Evolutionary conservation across 2,329 filamentous ascomycete species (phyloP).

Genomic region (Fusarium sp.): DNA sequence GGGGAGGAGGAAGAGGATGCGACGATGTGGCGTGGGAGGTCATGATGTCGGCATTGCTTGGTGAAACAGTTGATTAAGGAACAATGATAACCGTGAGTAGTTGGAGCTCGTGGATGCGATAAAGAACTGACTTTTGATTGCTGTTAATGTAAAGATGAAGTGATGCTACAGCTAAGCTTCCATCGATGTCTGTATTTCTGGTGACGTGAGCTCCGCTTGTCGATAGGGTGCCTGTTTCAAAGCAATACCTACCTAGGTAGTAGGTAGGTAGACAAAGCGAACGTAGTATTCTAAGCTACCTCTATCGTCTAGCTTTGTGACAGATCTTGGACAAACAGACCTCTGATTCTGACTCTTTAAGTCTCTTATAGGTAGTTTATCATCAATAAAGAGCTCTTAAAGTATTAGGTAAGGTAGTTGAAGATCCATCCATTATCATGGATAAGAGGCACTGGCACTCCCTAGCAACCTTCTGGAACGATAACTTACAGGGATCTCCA

Average conservation of each 20-base stretch:
- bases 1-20: constrained; percentile 52
- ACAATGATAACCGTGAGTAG: fast-evolving
- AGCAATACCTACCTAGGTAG: not conserved
- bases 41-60: constrained; percentile 46
- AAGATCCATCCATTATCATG: not conserved
- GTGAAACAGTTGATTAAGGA: not conserved
- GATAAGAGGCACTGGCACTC: not conserved
- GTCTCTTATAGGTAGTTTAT: not conserved
- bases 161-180: not conserved
- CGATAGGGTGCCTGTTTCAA: not conserved
- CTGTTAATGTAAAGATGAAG: constrained; percentile 8
- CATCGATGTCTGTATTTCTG: not conserved
- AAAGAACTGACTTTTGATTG: not conserved
- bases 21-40: constrained; percentile 35
- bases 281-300: not conserved
- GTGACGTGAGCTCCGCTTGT: constrained; percentile 29
- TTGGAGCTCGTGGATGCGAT: not conserved
- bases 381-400: not conserved
- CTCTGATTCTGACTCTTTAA: not conserved
- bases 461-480: constrained; percentile 28
- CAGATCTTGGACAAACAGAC: not conserved
- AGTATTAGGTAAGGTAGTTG: not conserved
- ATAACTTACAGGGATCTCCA: constrained; percentile 20
- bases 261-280: not conserved
- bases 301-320: not conserved